Percentiles rank a stretch among this genome's conserved stretches.
These are phyloP conservation scores for Mucor irregularis DNA, from an alignment of 371 early-diverging fungal species.

Conservation along the genomic window DNA sequence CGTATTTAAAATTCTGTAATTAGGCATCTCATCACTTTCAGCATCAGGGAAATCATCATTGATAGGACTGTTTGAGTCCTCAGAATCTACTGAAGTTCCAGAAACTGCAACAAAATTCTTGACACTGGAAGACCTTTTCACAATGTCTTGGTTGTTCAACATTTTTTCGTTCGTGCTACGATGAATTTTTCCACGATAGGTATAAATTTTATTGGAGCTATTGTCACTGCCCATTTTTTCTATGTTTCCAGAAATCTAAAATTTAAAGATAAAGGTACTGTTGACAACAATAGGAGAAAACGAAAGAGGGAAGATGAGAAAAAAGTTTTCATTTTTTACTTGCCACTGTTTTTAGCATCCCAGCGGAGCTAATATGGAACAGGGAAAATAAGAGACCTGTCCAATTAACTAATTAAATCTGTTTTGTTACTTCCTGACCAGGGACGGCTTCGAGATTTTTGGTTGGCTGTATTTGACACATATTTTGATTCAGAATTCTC, in stretches of 20 bases:
- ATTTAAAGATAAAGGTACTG: neutral
- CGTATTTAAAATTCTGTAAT: too few species aligned
- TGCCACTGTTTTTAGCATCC: neutral
- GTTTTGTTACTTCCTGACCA: neutral
- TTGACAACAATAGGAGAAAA: neutral
- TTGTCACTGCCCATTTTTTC: too few species aligned
- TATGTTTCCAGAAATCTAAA: neutral
- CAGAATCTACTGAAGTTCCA: neutral
- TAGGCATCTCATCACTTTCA: too few species aligned
- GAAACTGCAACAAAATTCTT: neutral
- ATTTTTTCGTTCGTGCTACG: neutral
- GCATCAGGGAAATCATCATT: too few species aligned
- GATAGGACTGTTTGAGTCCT: too few species aligned
- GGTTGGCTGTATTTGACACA: too few species aligned
- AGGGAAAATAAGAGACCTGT: neutral
- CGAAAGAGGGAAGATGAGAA: neutral
- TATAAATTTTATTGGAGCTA: neutral
- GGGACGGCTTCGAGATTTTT: too few species aligned
- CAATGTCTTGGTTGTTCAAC: neutral
- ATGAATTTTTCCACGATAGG: neutral
- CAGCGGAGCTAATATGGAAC: neutral
- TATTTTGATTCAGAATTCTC: too few species aligned
- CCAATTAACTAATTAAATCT: neutral
- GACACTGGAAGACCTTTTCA: neutral
- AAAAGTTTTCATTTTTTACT: neutral